Percentiles rank a stretch among this genome's conserved stretches.
phyloP scores from a whole-genome alignment of 331 rosid genomes.

The Quercus lobata region DNA sequence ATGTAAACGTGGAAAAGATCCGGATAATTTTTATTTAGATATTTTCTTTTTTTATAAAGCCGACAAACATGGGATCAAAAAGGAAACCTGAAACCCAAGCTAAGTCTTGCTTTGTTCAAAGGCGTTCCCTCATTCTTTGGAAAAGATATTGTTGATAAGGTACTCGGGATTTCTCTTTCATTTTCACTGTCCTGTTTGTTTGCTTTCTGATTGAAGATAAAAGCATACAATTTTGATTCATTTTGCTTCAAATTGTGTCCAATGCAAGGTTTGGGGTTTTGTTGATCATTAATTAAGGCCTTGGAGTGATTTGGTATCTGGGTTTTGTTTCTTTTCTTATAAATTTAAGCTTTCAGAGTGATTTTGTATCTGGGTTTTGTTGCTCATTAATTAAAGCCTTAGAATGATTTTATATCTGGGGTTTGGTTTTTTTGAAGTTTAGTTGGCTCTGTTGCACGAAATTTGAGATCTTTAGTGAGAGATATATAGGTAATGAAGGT shows the following conservation, averaged over 20 bases:
- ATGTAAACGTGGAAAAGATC: neutral
- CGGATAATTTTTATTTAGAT: neutral
- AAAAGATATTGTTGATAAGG: too few species aligned
- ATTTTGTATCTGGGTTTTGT: too few species aligned
- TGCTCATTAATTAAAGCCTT: constrained; percentile 23
- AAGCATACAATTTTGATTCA: too few species aligned
- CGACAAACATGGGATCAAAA: neutral
- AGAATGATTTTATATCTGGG: constrained; percentile 12
- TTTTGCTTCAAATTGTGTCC: constrained; percentile 5
- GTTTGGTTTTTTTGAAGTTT: constrained; percentile 4
- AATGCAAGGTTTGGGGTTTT: constrained; percentile 22
- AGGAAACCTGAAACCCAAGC: neutral
- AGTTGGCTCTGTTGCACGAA: neutral
- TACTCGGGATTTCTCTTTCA: too few species aligned
- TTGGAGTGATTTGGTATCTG: too few species aligned
- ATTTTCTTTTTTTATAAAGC: neutral
- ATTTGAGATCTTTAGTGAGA: neutral
- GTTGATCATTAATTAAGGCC: too few species aligned
- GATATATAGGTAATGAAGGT: constrained; percentile 25
- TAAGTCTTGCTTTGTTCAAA: neutral
- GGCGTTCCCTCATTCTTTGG: too few species aligned
- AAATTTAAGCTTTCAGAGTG: too few species aligned
- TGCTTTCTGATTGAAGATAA: too few species aligned
- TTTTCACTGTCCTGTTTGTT: too few species aligned
- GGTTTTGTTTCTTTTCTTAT: too few species aligned